Base-by-base conservation (phyloP, 805 yeast genomes). In the Kodamaea hsintzibuensis region DNA sequence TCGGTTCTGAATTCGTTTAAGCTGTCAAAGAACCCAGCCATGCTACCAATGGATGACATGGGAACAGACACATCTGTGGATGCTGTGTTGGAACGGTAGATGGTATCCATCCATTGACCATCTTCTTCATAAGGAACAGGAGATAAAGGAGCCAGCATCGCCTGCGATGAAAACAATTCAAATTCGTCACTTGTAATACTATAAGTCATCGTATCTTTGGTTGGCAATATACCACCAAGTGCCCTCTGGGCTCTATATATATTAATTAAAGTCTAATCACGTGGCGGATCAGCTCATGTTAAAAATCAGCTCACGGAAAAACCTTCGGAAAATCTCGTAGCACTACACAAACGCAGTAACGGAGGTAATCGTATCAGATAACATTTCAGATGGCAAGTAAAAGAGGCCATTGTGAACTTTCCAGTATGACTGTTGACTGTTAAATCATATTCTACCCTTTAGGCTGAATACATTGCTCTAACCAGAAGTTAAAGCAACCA, bases 61-160 rank as follows among this genome's bases (percentile, higher is more conserved):
- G 53, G 49, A 2, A 42, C 53, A 12, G 33, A 17, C 10, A 47
- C 49, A 12, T 35, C 49, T 5, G 49, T 46, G 19, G 49, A 45
- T 3, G 40, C 38, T 2, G 52, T 27, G 13, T 39, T 33, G 10
- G 47, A 42, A 33, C 39, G 37, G 49, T 50, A 50, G 12, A 46
- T 16, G 42, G 19, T 35, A 13, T 35, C 49, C 42, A 35, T 35
- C 53, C 49, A 45, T 3, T 50, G 44, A 18, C 25, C 48, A 16
- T 35, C 27, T 10, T 47, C 49, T 7, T 47, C 49, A 27, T 8
- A 47, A 2, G 49, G 38, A 22, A 47, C 25, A 2, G 53, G 53
- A 6, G 53, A 50, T 17, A 50, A 44, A 7, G 53, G 53, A 9
- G 49, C 53, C 52, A 50, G 52, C 39, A 16, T 45, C 39, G 33